Percentiles rank a stretch among this genome's conserved stretches.
Evolutionary conservation across 257 asterid genomes (phyloP).

Genomic region (Jaltomata sinuosa): DNA sequence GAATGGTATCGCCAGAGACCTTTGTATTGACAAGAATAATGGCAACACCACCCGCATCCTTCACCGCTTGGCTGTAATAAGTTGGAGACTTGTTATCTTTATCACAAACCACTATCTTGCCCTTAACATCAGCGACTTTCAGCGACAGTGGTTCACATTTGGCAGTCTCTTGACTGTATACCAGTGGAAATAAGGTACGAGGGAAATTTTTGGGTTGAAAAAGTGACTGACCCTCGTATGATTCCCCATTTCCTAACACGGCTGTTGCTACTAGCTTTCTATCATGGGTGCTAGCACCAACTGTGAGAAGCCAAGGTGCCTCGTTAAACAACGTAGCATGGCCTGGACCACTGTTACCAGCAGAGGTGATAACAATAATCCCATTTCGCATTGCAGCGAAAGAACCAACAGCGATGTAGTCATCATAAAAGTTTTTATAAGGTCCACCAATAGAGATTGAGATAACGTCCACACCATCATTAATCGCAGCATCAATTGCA

Average conservation of each 20-base stretch:
- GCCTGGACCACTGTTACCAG: constrained; percentile 16
- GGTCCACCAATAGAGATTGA: constrained; percentile 12
- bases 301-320: constrained; percentile 28
- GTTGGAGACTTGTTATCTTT: neutral
- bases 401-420: constrained; percentile 3
- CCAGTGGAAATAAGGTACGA: neutral
- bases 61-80: constrained; percentile 9
- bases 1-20: neutral
- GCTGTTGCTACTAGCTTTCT: neutral
- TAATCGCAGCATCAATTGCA: constrained; percentile 10
- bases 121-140: no score
- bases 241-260: constrained; percentile 14
- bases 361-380: constrained; percentile 19
- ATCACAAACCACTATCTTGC: no score
- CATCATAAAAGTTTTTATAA: constrained; percentile 1
- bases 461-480: constrained; percentile 27
- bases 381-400: constrained; percentile 16
- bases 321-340: neutral
- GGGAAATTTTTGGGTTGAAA: constrained; percentile 2
- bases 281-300: constrained; percentile 27
- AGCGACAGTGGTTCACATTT: no score
- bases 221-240: constrained; percentile 12
- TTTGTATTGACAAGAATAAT: no score
- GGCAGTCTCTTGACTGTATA: neutral
- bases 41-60: neutral